Evolutionary conservation across 2,329 filamentous ascomycete genomes (phyloP).

Genomic region (Colletotrichum sp.): DNA sequence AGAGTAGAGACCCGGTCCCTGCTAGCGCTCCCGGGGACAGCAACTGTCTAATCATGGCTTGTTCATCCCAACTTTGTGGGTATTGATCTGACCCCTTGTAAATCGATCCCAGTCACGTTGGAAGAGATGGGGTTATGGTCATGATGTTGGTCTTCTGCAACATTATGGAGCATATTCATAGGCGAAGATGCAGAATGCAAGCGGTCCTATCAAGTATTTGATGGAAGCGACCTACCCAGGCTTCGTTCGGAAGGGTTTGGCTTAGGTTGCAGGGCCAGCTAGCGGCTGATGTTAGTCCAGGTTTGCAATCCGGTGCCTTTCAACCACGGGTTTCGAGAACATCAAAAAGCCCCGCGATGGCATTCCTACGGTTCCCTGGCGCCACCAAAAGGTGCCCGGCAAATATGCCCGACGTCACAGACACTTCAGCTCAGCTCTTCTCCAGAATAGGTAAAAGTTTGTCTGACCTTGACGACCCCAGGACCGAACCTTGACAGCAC

Average conservation of each 20-base stretch:
- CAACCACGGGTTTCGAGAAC: too few relatives aligned
- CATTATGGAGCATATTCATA: not conserved
- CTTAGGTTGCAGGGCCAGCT: not conserved
- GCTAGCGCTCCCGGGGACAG: not conserved
- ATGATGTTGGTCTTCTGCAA: accelerated
- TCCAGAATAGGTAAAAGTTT: too few relatives aligned
- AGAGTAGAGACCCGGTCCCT: not conserved
- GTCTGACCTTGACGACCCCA: too few relatives aligned
- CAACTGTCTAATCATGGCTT: not conserved
- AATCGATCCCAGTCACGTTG: not conserved
- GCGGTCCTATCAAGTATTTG: not conserved
- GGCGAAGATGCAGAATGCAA: not conserved
- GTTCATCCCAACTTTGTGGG: not conserved
- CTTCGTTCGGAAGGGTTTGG: not conserved
- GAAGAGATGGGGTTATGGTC: accelerated
- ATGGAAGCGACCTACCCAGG: not conserved
- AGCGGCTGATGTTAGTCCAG: not conserved
- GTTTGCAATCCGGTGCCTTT: accelerated
- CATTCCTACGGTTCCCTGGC: too few relatives aligned
- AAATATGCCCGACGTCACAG: too few relatives aligned
- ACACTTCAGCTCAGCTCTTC: too few relatives aligned
- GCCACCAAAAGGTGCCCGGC: too few relatives aligned
- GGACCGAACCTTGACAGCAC: too few relatives aligned
- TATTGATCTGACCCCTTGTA: not conserved
- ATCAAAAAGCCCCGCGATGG: too few relatives aligned